Evolutionary conservation across 2,329 filamentous ascomycete genomes (phyloP).

Genomic region (Camillea tinctor): DNA sequence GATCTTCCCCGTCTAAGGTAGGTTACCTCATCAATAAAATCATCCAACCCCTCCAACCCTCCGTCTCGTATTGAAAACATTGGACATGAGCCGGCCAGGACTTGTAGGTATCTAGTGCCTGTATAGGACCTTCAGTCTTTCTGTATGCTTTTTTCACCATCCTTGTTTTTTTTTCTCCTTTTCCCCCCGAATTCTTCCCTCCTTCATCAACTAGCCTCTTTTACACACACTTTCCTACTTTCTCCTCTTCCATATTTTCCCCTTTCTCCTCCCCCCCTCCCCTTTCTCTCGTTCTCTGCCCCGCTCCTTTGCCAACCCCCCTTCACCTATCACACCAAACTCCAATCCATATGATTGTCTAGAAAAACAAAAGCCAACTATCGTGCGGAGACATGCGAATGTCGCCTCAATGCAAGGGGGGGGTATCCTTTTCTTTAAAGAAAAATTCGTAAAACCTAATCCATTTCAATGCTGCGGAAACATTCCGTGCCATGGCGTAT

Average conservation of each 20-base stretch:
- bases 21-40: not conserved
- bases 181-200: no score
- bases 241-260: not conserved
- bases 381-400: slow-evolving; percentile 11
- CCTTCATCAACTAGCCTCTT: no score
- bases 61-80: not conserved
- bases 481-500: slow-evolving; percentile 31
- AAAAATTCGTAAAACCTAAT: slow-evolving; percentile 19
- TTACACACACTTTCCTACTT: no score
- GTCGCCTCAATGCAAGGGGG: slow-evolving; percentile 17
- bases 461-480: slow-evolving; percentile 29
- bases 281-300: not conserved
- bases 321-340: slow-evolving; percentile 14
- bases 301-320: no score
- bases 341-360: slow-evolving; percentile 16
- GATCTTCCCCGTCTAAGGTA: not conserved
- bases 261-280: not conserved
- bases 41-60: not conserved
- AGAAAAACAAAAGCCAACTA: slow-evolving; percentile 11
- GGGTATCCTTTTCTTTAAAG: slow-evolving; percentile 25
- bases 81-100: not conserved
- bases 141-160: not conserved
- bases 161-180: no score
- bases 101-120: not conserved
- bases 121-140: not conserved